These are phyloP conservation scores for Cladophialophora carrionii DNA, from an alignment of 2,329 filamentous ascomycete species.

Conservation along the genomic window DNA sequence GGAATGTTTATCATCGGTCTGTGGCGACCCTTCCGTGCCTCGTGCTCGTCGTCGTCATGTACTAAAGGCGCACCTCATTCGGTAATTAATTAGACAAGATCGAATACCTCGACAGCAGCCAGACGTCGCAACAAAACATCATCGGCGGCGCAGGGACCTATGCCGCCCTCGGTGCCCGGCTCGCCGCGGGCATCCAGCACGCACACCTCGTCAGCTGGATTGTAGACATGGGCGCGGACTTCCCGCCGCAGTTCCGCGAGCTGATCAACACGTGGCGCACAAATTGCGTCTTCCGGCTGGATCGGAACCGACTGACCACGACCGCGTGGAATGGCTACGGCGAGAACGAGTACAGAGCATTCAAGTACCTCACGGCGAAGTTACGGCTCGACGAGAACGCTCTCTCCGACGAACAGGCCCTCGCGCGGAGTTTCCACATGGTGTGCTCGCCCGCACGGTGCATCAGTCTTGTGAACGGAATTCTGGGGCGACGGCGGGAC, in stretches of 20 bases:
- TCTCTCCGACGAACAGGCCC: conserved; percentile 67
- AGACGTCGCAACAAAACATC: conserved; percentile 65
- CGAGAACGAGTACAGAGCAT: conserved; percentile 70
- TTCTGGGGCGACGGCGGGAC: conserved; percentile 58
- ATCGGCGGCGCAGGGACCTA: conserved; percentile 88
- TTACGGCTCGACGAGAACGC: conserved; percentile 74
- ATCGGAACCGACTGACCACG: conserved; percentile 73
- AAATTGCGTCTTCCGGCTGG: conserved; percentile 68
- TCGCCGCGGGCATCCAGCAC: conserved; percentile 72
- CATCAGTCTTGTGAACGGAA: conserved; percentile 72
- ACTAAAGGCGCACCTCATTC: not conserved
- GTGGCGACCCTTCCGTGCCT: too few relatives aligned
- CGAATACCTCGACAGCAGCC: conserved; percentile 71
- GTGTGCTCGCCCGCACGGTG: conserved; percentile 81
- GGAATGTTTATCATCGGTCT: conserved; percentile 72
- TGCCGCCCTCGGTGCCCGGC: conserved; percentile 81
- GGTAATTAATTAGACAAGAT: conserved; percentile 72
- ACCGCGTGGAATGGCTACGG: conserved; percentile 92
- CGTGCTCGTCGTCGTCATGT: too few relatives aligned
- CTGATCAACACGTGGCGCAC: conserved; percentile 77
- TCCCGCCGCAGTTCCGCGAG: conserved; percentile 67
- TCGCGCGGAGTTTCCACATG: conserved; percentile 79
- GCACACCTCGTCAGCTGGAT: conserved; percentile 82
- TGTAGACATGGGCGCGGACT: conserved; percentile 86
- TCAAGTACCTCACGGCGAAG: conserved; percentile 87